phyloP scores from a whole-genome alignment of 352 stramenopile species.

The Phytophthora sansomeana region DNA sequence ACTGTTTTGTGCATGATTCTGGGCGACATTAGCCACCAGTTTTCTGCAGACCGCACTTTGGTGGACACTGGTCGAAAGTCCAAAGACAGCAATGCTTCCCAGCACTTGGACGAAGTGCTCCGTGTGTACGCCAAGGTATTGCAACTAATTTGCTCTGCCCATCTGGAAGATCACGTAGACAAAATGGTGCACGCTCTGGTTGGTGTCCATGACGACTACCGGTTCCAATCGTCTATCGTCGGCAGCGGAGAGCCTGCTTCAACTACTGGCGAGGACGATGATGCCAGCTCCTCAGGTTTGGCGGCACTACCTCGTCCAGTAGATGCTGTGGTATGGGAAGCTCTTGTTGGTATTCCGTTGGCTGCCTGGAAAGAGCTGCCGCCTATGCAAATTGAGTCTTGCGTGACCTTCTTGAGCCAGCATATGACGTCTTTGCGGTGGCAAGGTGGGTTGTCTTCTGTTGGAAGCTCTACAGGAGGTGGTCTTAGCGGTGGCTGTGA shows the following conservation, averaged over 20 bases:
- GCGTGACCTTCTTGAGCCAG: constrained; percentile 64
- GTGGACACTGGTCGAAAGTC: constrained; percentile 13
- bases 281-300: constrained; percentile 13
- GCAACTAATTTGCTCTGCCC: constrained; percentile 64
- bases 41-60: constrained; percentile 54
- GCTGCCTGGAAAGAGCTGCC: constrained; percentile 57
- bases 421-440: constrained; percentile 70
- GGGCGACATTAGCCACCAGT: constrained; percentile 68
- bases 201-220: constrained; percentile 84
- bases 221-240: constrained; percentile 53
- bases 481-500: constrained; percentile 5
- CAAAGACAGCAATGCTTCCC: constrained; percentile 27
- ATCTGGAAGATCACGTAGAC: constrained; percentile 84
- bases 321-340: constrained; percentile 77
- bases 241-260: constrained; percentile 19
- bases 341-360: constrained; percentile 57
- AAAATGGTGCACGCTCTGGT: constrained; percentile 84
- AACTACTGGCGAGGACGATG: constrained; percentile 14
- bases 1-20: constrained; percentile 84
- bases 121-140: constrained; percentile 78
- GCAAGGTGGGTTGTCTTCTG: constrained; percentile 47
- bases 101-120: constrained; percentile 61
- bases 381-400: constrained; percentile 50
- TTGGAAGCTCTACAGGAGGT: constrained; percentile 6
- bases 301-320: constrained; percentile 56